Conservation (phyloP, 2,329 filamentous ascomycete species). For the Didymella pomorum region DNA sequence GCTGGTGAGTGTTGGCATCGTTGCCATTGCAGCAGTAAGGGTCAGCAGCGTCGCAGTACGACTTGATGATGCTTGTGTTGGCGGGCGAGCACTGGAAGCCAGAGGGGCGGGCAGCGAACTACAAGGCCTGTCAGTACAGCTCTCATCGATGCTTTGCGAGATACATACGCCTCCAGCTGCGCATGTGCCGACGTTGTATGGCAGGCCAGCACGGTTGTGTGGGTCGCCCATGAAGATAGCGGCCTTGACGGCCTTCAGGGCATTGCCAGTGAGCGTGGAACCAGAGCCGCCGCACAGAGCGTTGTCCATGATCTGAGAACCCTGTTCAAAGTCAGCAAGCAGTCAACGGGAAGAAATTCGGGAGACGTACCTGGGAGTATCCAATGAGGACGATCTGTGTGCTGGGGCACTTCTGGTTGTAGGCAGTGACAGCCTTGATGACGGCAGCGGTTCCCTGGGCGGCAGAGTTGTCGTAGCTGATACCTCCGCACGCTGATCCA, state of each 20-base stretch:
- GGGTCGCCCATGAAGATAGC: slow-evolving; percentile 73
- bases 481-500: slow-evolving; percentile 64
- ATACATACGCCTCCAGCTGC: slow-evolving; percentile 64
- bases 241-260: slow-evolving; percentile 66
- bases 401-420: slow-evolving; percentile 64
- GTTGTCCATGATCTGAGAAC: slow-evolving; percentile 69
- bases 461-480: slow-evolving; percentile 67
- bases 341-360: not conserved
- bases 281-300: slow-evolving; percentile 66
- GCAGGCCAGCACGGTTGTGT: slow-evolving; percentile 62
- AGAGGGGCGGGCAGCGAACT: slow-evolving; percentile 68
- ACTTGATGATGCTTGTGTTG: slow-evolving; percentile 64
- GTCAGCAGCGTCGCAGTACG: slow-evolving; percentile 70
- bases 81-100: slow-evolving; percentile 65
- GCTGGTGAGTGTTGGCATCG: slow-evolving; percentile 66
- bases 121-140: slow-evolving; percentile 12
- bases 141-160: not conserved
- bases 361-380: slow-evolving; percentile 64
- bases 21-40: slow-evolving; percentile 73
- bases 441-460: slow-evolving; percentile 66
- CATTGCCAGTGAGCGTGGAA: slow-evolving; percentile 57
- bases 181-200: slow-evolving; percentile 70
- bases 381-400: slow-evolving; percentile 68
- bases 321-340: slow-evolving; percentile 51
- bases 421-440: slow-evolving; percentile 65